Evolutionary conservation across 2,329 filamentous ascomycete genomes (phyloP), one percentile per base, ranked within the genome.

Genomic region (Colletotrichum destructivum): DNA sequence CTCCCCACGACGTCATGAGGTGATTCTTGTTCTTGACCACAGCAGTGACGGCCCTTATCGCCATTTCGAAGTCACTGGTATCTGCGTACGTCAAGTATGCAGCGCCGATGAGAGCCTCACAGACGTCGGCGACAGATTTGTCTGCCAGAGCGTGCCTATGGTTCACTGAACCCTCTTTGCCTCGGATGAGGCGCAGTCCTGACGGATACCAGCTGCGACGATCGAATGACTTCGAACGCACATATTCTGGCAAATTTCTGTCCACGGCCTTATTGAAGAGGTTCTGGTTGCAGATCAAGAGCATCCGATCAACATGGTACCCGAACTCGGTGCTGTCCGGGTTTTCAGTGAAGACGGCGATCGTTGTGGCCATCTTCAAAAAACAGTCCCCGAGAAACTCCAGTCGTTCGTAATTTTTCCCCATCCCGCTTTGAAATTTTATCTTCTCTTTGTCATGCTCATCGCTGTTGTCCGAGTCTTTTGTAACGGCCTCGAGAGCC

Each of bases 321-420:
- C 94, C 91, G 60, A 92, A 97, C 78, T 99, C 96, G 74, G 94
- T 90, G 73, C 93, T 90, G 59, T 93, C 89, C 0, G 94, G 94
- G 23, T 93, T 90, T 38, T 91, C 87, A 0, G 92, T 92, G 78
- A 93, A 98, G 0, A 97, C 86, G 0, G 95, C 91, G 64, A 99
- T 95, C 0, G 95, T 96, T 0, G 96, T 98, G 13, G 94, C 94
- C 91, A 98, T 96, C 82, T 99, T 99, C 71, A 99, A 86, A 77
- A 98, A 98, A 44, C 92, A 93, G 79, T 99, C 96, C 0, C 96
- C 96, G 2, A 98, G 87, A 71, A 98, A 97, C 77, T 99, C 96
- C 0, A 98, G 87, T 15, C 96, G 90, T 80, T 99, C 96, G 77
- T 99, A 99, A 76, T 98, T 98, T 49, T 92, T 92, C 1, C 95